Percentiles rank a stretch among this genome's conserved stretches.
These are phyloP conservation scores for Xylaria sp. DNA, from an alignment of 2,329 filamentous ascomycete genomes.

Conservation along the genomic window DNA sequence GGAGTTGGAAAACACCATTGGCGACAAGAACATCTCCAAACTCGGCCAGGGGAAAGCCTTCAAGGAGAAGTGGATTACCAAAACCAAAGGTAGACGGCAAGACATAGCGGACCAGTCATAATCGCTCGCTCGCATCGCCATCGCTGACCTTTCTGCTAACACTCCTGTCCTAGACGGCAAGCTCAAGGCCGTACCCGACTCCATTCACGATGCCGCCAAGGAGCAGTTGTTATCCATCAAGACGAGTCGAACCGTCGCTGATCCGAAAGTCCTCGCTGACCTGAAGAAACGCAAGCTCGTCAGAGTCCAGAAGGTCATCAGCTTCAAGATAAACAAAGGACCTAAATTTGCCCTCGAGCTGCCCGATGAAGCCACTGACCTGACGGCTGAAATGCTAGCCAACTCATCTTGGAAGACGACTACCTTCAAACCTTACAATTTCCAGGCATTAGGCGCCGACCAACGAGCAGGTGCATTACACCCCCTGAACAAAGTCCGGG, in stretches of 20 bases:
- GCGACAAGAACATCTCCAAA: conserved; percentile 79
- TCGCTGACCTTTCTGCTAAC: conserved; percentile 12
- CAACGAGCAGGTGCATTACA: conserved; percentile 71
- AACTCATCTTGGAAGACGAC: conserved; percentile 92
- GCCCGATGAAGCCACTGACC: conserved; percentile 90
- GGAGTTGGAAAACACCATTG: conserved; percentile 76
- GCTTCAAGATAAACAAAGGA: conserved; percentile 86
- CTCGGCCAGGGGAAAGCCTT: conserved; percentile 94
- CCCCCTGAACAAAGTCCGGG: conserved; percentile 91
- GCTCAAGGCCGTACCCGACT: conserved; percentile 67
- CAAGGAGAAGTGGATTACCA: conserved; percentile 79
- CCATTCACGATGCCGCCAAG: conserved; percentile 82
- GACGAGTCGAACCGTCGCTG: conserved; percentile 73
- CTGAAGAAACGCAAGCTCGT: conserved; percentile 93
- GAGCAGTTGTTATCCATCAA: conserved; percentile 80
- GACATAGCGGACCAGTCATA: background rate
- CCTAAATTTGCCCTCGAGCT: conserved; percentile 89
- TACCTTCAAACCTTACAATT: conserved; percentile 80
- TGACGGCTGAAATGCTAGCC: conserved; percentile 94
- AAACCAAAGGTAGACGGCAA: conserved; percentile 44
- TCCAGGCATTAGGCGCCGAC: conserved; percentile 67
- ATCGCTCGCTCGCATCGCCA: no score
- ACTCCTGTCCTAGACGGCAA: conserved; percentile 44
- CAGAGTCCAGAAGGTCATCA: conserved; percentile 83
- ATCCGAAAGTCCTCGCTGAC: conserved; percentile 81